Percentiles rank a stretch among this genome's conserved stretches.
These are phyloP conservation scores for Alternaria conjuncta DNA, from an alignment of 2,329 filamentous ascomycete genomes.

Conservation along the genomic window DNA sequence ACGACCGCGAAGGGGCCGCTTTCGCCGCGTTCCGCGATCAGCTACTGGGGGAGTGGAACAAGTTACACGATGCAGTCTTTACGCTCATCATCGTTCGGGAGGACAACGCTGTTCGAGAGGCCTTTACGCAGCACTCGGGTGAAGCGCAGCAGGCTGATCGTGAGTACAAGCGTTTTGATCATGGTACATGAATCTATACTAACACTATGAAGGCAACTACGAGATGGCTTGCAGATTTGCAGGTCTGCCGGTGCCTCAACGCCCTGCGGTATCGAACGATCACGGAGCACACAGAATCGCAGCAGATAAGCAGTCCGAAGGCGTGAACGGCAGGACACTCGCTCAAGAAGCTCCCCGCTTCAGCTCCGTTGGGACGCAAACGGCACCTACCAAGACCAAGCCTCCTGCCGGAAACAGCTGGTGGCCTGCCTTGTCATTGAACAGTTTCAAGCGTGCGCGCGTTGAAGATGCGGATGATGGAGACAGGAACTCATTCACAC, in stretches of 20 bases:
- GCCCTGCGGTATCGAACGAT: neutral
- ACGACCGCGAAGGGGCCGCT: neutral
- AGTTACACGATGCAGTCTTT: neutral
- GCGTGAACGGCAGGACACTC: too few species aligned
- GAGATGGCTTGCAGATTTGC: conserved; percentile 15
- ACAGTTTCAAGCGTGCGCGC: neutral
- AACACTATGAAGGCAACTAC: conserved; percentile 12
- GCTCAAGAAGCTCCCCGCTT: too few species aligned
- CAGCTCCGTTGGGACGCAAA: too few species aligned
- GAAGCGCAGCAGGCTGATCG: neutral
- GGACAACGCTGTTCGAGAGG: neutral
- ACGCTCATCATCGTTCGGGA: neutral
- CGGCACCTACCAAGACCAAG: too few species aligned
- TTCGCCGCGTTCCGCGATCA: neutral
- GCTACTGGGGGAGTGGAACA: neutral
- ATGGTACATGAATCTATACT: neutral
- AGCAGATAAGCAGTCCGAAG: too few species aligned
- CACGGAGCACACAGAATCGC: too few species aligned
- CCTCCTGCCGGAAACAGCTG: too few species aligned
- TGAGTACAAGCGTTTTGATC: neutral
- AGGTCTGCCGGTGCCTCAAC: conserved; percentile 1
- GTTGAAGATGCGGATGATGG: neutral
- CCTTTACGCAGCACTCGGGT: neutral
- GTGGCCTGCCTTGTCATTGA: too few species aligned
- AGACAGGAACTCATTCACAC: neutral